Evolutionary conservation across 2,329 filamentous ascomycete genomes (phyloP), one percentile per base, ranked within the genome.

Genomic region (Aspergillus ustus): DNA sequence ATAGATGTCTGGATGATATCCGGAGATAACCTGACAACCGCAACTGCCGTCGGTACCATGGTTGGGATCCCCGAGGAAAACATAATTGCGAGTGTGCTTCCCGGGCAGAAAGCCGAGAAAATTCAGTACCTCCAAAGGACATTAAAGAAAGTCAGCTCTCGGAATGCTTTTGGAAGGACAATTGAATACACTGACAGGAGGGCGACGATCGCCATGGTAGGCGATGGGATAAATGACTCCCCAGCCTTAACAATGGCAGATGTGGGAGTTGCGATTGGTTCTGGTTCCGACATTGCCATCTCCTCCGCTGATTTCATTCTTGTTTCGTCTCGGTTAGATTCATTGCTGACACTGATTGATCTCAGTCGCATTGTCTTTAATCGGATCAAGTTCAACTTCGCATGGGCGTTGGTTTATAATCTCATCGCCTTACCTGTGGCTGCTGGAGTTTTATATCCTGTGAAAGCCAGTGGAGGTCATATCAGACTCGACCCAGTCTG

Each of bases 1-100:
- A 88, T 91, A 50, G 85, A 88, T 34, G 90, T 96, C 4, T 97
- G 90, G 87, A 96, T 97, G 92, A 87, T 96, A 40, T 96, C 92
- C 0, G 93, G 93, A 34, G 93, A 97, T 80, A 97, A 97, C 72
- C 80, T 82, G n/a, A 88, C 82, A 17, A 97, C 93, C 0, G 93
- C 93, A 2, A 82, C 84, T 20, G 92, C 92, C 0, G 91, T 97
- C 3, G 93, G 91, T 1, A 79, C 83, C 2, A 86, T 87, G 70
- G 83, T 97, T n/a, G 91, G 91, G 22, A 97, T 97, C 66, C 84
- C 87, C 0, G 70, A 82, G 0, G 79, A 82, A 58, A 91, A 96
- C 72, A 89, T 97, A 66, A 91, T 96, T 64, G 92, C 93, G 11
- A 92, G 92, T 66, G 92, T 97, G 4, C 85, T 97, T 9, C 93